Base-by-base conservation (phyloP, 208 protist genomes). In the Leishmania arabica region DNA sequence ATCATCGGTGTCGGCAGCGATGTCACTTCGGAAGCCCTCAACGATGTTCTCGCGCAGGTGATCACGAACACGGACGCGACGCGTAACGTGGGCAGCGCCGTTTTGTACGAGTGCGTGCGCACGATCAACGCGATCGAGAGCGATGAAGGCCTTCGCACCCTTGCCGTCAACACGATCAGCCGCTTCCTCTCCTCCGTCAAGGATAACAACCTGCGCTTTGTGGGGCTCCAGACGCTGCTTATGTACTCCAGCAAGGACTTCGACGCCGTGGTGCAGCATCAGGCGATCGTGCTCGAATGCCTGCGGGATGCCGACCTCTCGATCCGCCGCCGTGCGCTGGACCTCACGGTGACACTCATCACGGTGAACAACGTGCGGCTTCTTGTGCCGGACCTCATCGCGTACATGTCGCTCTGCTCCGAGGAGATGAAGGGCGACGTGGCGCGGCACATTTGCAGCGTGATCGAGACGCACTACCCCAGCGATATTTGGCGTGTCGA, bases 151-250 rank as follows among this genome's bases (percentile, higher is more conserved):
- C 89, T 98, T 60, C 90, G 95, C 31, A 84, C 97, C 27, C 94
- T 99, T 51, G 99, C 98, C 15, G 94, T 99, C 77, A 99, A 99
- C 87, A 99, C 99, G 74, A 94, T 99, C n/a, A 98, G 98, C 69
- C 94, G 98, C 74, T 99, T 99, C 83, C 90, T 99, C 15, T 81
- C 93, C 27, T 90, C 88, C 8, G 98, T 95, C 75, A 86, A 86
- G n/a, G 99, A 99, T 86, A 99, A 99, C 85, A 99, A 99, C 88
- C 97, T 99, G 76, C 96, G 98, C 74, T 99, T 99, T 85, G 99
- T 99, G 0, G 98, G 99, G 0, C 90, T 99, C 8, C 83, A 99
- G 80, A 97, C 97, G 34, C 92, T 99, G 37, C 84, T 96, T 51
- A 90, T 95, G 65, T 98, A 98, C 49, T 92, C 99, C 0, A 78